A percentile compares a stretch with the other conserved stretches of the same genome.
phyloP scores from a whole-genome alignment of 371 early-diverging fungal genomes.

The Rhizomucor miehei region DNA sequence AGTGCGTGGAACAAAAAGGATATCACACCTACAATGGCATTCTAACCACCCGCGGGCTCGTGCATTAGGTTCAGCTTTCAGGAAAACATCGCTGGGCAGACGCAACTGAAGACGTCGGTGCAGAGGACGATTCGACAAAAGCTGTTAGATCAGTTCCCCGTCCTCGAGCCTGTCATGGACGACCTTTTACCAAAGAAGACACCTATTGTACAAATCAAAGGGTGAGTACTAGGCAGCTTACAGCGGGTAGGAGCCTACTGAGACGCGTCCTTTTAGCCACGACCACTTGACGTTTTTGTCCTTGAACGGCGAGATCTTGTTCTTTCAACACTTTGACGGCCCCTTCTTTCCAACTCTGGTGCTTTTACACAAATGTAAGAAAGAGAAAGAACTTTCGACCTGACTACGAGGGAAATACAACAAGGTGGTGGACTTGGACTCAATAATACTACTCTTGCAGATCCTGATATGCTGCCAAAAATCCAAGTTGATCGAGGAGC shows the following conservation, averaged over 20 bases:
- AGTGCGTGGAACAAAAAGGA: background rate
- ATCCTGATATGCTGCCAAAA: conserved; percentile 88
- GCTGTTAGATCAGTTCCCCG: conserved; percentile 84
- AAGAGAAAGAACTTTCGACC: too few relatives aligned
- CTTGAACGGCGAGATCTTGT: conserved; percentile 80
- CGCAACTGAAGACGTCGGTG: conserved; percentile 90
- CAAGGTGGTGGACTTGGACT: background rate
- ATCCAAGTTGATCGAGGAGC: conserved; percentile 97
- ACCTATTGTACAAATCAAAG: conserved; percentile 82
- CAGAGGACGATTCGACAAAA: conserved; percentile 86
- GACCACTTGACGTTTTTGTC: conserved; percentile 83
- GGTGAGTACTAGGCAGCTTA: conserved; percentile 41
- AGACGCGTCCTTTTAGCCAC: conserved; percentile 51
- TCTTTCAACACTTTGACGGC: conserved; percentile 95
- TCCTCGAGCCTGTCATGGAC: conserved; percentile 81
- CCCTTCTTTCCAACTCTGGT: conserved; percentile 85
- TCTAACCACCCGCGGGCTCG: background rate
- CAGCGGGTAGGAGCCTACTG: too few relatives aligned
- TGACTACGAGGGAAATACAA: background rate
- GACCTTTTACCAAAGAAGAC: conserved; percentile 94
- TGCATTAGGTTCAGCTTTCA: conserved; percentile 64
- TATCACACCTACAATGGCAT: background rate
- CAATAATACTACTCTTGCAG: conserved; percentile 51
- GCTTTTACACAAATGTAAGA: conserved; percentile 87
- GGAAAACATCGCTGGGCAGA: conserved; percentile 81